phyloP scores from a whole-genome alignment of 306 rosid genomes.

The Sindora glabra region DNA sequence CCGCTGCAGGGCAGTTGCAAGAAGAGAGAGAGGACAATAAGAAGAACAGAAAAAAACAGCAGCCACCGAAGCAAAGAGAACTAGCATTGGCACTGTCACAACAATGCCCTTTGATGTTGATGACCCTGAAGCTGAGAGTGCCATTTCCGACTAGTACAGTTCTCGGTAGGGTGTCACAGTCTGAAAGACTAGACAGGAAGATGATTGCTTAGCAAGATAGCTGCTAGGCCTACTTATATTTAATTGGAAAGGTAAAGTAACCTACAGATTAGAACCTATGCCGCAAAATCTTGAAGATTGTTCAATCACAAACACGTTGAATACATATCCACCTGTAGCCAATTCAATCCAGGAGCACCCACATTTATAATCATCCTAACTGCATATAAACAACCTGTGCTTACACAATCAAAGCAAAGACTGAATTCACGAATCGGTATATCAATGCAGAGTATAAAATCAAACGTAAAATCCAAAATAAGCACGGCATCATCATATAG shows the following conservation, averaged over 20 bases:
- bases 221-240: not conserved
- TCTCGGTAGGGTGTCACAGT: not conserved
- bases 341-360: not conserved
- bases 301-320: slow-evolving; percentile 7
- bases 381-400: not conserved
- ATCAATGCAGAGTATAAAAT: not conserved
- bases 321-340: not conserved
- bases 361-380: not conserved
- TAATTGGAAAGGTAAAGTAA: not conserved
- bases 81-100: slow-evolving; percentile 54
- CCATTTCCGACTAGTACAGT: slow-evolving; percentile 28
- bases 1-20: slow-evolving; percentile 54
- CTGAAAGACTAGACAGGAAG: not conserved
- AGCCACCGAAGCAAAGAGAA: slow-evolving; percentile 49
- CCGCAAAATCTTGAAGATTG: not conserved
- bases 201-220: not conserved
- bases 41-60: slow-evolving; percentile 60
- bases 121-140: slow-evolving; percentile 43
- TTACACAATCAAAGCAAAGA: not conserved
- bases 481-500: too few species aligned
- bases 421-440: not conserved
- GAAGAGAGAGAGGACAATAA: slow-evolving; percentile 64
- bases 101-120: slow-evolving; percentile 62
- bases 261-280: not conserved
- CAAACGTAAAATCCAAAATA: too few species aligned